phyloP scores from a whole-genome alignment of 1,139 yeast genomes.

The Candida glucosophila region DNA sequence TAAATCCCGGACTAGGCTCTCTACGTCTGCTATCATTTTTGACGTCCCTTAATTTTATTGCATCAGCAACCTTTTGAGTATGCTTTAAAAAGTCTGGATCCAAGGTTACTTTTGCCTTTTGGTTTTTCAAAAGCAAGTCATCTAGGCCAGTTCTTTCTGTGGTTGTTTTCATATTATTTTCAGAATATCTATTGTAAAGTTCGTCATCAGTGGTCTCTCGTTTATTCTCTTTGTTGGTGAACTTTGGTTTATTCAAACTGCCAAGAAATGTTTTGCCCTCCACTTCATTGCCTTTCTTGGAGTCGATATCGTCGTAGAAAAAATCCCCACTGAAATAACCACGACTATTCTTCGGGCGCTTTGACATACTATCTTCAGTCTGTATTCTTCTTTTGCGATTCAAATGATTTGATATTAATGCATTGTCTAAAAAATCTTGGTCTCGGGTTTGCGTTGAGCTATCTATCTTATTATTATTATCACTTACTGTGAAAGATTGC shows the following conservation, averaged over 20 bases:
- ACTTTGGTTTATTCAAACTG: conserved; percentile 19
- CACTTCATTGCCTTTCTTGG: conserved; percentile 8
- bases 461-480: conserved; percentile 21
- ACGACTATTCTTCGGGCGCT: conserved; percentile 11
- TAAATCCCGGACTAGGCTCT: conserved; percentile 33
- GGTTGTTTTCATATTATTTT: conserved; percentile 8
- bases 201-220: no score
- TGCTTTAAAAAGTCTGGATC: conserved; percentile 10
- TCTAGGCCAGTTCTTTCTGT: conserved; percentile 13
- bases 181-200: conserved; percentile 8
- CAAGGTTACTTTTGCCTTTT: conserved; percentile 12
- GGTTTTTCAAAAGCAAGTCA: conserved; percentile 10
- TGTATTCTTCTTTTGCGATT: conserved; percentile 9
- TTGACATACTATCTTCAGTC: conserved; percentile 7
- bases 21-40: no score
- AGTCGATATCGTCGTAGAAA: conserved; percentile 21
- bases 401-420: conserved; percentile 17
- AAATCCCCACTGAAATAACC: conserved; percentile 30
- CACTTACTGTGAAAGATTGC: conserved; percentile 9
- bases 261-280: conserved; percentile 25
- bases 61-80: not conserved
- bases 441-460: conserved; percentile 37
- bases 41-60: conserved; percentile 3
- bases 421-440: conserved; percentile 17
- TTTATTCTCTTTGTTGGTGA: conserved; percentile 6